Base-by-base conservation (phyloP, 495 filamentous ascomycete species). In the Acidomyces sp. region DNA sequence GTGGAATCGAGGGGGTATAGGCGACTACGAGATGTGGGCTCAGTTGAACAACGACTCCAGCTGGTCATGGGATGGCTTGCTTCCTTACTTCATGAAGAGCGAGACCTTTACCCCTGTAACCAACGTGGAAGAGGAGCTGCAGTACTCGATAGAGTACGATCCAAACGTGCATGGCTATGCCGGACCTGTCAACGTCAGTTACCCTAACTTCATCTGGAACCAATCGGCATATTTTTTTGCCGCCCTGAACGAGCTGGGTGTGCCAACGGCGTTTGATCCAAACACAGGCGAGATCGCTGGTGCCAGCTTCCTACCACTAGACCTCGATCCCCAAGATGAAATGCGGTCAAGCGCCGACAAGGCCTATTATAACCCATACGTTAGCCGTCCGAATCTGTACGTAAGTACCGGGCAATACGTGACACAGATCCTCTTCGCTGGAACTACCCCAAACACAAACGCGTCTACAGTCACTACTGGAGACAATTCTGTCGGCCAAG, bases 211-310 rank as follows among this genome's bases (percentile, higher is more conserved):
- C 26, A 43, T 38, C 26, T 55, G 47, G 35, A 46, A 39, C 17
- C 19, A 17, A 10, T 45, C 44, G 12, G 29, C 35, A 9, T 6
- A 36, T n/a, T 31, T 55, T 3, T 55, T 53, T 36, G 28, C 33
- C 15, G 53, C 41, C 9, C 32, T 55, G 1, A 49, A 48, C 32
- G 46, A 45, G 17, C 23, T 53, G 17, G 53, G 53, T 12, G 39
- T 55, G 0, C 53, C 53, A 6, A 55, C 44, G 0, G 52, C 52
- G 10, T 43, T 41, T 26, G 52, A 55, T 36, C 50, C 50, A 3
- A 52, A 55, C 18, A 34, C 26, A 15, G 49, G 49, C 11, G 18
- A 1, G 6, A 34, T 48, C 13, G 50, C 49, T 11, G 53, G 53
- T 3, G 50, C 50, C 7, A 36, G 37, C 11, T 52, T 43, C 20